Base-by-base conservation (phyloP, 768 basidiomycete genomes). In the Suillus lakei region DNA sequence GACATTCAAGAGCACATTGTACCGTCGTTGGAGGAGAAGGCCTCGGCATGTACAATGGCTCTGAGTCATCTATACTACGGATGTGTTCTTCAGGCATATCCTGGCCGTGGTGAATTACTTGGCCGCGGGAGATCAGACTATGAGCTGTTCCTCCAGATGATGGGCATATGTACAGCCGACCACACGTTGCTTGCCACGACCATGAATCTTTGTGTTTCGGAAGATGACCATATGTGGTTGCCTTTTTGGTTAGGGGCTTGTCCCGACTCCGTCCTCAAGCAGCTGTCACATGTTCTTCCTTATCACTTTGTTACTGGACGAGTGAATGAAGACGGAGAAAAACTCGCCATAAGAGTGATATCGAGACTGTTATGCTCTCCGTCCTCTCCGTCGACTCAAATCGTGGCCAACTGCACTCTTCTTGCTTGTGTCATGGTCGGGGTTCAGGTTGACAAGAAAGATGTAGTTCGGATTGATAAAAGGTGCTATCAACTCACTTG, bases 91-190 rank as follows among this genome's bases (percentile, higher is more conserved):
- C 51, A 30, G 18, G 8, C 26, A 51, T 10, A 30, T 53, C 51
- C 28, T 10, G 16, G 2, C 28, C 9, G 1, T 30, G 51, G 28
- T 0, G 26, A 50, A 53, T 30, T 53, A 30, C 28, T 53, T 10
- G 1, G 28, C 16, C 18, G 7, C 4, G 16, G 2, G 51, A 10
- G 5, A 18, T 10, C 16, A 30, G 51, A 53, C 28, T 30, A 18
- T 3, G 28, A 2, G 9, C 2, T 5, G 4, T 53, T 48, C 1
- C 0, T 1, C 0, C 4, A 13, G 23, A 23, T 6, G 23, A 7
- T 2, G 4, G 5, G 5, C 13, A 23, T 48, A 13, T 2, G 6
- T 26, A 3, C 0, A 50, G 26, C 15, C 26, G 4, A 26, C 48
- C 2, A 26, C 0, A 2, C 1, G 23, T 28, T 21, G 18, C 51